phyloP scores from a whole-genome alignment of 2,329 filamentous ascomycete genomes.

The Cordyceps militaris region DNA sequence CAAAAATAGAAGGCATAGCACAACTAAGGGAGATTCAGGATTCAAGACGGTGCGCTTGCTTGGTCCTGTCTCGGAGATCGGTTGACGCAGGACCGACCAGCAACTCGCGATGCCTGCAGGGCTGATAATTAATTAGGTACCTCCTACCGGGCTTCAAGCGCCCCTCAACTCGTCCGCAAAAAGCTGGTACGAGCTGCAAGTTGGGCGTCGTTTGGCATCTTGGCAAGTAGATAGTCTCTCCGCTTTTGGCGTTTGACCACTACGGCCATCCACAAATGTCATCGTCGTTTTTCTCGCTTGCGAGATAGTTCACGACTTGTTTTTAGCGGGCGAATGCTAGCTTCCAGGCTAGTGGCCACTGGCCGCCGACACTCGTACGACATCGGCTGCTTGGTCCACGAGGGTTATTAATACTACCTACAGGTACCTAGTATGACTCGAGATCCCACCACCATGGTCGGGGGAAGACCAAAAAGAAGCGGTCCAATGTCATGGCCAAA shows the following conservation, averaged over 20 bases:
- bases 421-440: constrained; percentile 1
- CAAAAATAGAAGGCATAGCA: background rate
- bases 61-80: background rate
- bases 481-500: background rate
- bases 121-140: background rate
- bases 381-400: background rate
- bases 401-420: too few relatives aligned
- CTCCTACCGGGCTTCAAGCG: background rate
- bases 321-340: background rate
- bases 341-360: background rate
- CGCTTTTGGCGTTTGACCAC: background rate
- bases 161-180: background rate
- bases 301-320: background rate
- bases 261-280: background rate
- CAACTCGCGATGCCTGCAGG: background rate
- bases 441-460: background rate
- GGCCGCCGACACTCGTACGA: constrained; percentile 3
- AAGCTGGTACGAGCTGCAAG: background rate
- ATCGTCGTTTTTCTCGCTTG: constrained; percentile 1
- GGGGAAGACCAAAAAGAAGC: background rate
- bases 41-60: too few relatives aligned
- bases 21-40: background rate
- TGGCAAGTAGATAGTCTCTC: background rate
- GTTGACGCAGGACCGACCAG: background rate
- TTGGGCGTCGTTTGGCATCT: background rate